Evolutionary conservation across 371 early-diverging fungal species (phyloP).

Genomic region (Phascolomyces articulosus): DNA sequence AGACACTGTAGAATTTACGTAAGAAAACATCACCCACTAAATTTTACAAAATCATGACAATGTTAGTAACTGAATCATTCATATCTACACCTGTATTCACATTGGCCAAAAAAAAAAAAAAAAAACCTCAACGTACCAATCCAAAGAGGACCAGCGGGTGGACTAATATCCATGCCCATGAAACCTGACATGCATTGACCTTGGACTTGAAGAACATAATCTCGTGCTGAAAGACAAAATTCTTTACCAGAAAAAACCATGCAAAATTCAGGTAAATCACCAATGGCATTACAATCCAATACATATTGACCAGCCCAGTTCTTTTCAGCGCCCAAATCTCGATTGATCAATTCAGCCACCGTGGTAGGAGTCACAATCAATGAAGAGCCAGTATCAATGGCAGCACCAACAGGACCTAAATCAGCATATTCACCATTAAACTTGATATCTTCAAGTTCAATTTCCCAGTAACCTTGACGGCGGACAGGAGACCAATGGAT

Average conservation of each 20-base stretch:
- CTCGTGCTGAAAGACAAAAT: conserved; percentile 49
- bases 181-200: conserved; percentile 90
- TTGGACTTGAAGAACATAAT: conserved; percentile 84
- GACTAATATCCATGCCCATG: conserved; percentile 87
- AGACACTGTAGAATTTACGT: conserved; percentile 90
- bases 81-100: no score
- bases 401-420: conserved; percentile 62
- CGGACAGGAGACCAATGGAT: conserved; percentile 80
- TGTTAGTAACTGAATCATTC: no score
- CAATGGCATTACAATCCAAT: conserved; percentile 72
- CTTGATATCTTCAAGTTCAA: conserved; percentile 69
- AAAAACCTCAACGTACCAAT: conserved; percentile 24
- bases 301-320: conserved; percentile 84
- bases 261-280: conserved; percentile 71
- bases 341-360: conserved; percentile 84
- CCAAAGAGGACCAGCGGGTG: conserved; percentile 58
- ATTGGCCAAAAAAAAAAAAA: background rate
- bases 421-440: conserved; percentile 71
- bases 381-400: conserved; percentile 83
- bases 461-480: conserved; percentile 95
- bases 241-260: conserved; percentile 73
- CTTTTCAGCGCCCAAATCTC: conserved; percentile 84
- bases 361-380: conserved; percentile 75
- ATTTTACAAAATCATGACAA: no score
- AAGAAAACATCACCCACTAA: conserved; percentile 91